phyloP scores from a whole-genome alignment of 805 yeast species.

The Schwanniomyces occidentalis region DNA sequence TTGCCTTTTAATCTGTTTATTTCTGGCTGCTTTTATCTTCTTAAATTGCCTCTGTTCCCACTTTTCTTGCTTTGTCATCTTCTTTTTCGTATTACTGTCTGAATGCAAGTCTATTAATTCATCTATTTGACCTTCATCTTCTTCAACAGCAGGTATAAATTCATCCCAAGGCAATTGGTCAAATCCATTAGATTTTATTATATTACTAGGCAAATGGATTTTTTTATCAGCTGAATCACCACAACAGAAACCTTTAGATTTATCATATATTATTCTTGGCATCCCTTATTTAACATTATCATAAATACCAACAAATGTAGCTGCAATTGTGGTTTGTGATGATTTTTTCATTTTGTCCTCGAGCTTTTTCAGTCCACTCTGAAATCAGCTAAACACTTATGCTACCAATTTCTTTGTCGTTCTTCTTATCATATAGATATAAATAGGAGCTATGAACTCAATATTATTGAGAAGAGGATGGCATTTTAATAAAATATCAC shows the following conservation, averaged over 20 bases:
- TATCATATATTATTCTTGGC: constrained; percentile 12
- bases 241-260: constrained; percentile 14
- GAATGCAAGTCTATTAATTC: constrained; percentile 7
- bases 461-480: neutral
- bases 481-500: neutral
- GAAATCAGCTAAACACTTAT: too few relatives aligned
- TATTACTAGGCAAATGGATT: neutral
- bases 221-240: constrained; percentile 2
- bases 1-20: constrained; percentile 15
- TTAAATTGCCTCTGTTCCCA: constrained; percentile 21
- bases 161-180: constrained; percentile 29
- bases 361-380: too few relatives aligned
- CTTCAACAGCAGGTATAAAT: constrained; percentile 5
- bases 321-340: too few relatives aligned
- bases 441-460: too few relatives aligned
- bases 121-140: constrained; percentile 9
- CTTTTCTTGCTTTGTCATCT: constrained; percentile 19
- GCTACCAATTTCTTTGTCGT: too few relatives aligned
- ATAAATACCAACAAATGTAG: too few relatives aligned
- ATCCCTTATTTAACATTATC: neutral
- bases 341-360: too few relatives aligned
- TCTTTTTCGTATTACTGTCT: constrained; percentile 6
- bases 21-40: constrained; percentile 20
- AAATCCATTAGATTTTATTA: constrained; percentile 35
- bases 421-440: too few relatives aligned